Evolutionary conservation across 768 basidiomycete species (phyloP), one percentile per base, ranked within the genome.

Genomic region (Favolaschia claudopus): DNA sequence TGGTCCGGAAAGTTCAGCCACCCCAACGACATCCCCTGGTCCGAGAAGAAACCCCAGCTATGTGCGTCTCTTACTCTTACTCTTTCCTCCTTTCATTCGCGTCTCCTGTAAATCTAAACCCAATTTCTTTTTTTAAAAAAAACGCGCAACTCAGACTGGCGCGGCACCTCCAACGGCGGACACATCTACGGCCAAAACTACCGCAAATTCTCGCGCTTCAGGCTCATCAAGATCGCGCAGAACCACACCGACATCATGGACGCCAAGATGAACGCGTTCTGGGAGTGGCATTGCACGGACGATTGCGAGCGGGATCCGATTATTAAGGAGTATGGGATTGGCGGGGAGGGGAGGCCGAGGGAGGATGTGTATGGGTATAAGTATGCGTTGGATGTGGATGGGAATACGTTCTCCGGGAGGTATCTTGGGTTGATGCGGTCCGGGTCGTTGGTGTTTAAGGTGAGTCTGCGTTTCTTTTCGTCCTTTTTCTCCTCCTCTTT

Each of bases 131-230:
- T n/a, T n/a, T n/a, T n/a, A n/a, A n/a, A n/a, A n/a, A n/a, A n/a
- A n/a, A n/a, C n/a, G n/a, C n/a, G n/a, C n/a, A n/a, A n/a, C n/a
- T 17, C 46, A 56, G 55, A 56, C 29, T 56, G 55, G 55, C 55
- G 55, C 36, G 55, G 55, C 22, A 31, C 15, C 4, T 39, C 46
- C 20, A 25, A 22, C 4, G 55, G 55, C n/a, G 46, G 55, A 7
- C 31, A 33, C 24, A 56, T 56, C 27, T 27, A 27, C 32, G 29
- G 13, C n/a, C 1, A 29, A 10, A 56, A 56, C 36, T 48, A 56
- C 31, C 55, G 37, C 31, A 12, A 29, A 7, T 56, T 56, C n/a
- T 24, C 46, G 13, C 55, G 55, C 9, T 56, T 56, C 46, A 29
- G 39, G 29, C 46, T 48, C 29, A 15, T 48, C 38, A 12, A 31